Evolutionary conservation across 441 rosid species (phyloP).

Genomic region (Eruca vesicaria): DNA sequence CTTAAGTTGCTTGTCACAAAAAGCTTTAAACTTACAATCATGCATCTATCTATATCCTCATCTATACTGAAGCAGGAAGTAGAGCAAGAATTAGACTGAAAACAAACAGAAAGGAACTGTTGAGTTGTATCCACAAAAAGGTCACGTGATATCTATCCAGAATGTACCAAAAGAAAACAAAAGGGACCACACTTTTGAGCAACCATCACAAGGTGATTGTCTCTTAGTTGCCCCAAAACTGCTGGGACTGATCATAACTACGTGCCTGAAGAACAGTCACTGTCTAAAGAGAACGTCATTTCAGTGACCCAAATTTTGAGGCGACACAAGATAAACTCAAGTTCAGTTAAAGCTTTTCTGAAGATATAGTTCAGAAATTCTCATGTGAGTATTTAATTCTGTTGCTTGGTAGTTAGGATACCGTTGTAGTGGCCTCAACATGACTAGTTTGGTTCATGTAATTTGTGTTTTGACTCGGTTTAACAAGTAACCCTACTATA

Average conservation of each 20-base stretch:
- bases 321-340: slow-evolving; percentile 29
- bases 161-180: neutral
- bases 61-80: neutral
- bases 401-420: slow-evolving; percentile 32
- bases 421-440: slow-evolving; percentile 23
- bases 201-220: slow-evolving; percentile 27
- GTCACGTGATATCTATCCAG: neutral
- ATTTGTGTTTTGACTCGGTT: neutral
- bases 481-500: neutral
- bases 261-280: slow-evolving; percentile 12
- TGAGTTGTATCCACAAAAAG: neutral
- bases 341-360: slow-evolving; percentile 7
- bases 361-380: slow-evolving; percentile 6
- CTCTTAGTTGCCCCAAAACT: slow-evolving; percentile 23
- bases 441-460: slow-evolving; percentile 20
- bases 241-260: slow-evolving; percentile 22
- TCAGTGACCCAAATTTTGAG: slow-evolving; percentile 17
- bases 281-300: slow-evolving; percentile 27
- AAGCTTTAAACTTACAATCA: neutral
- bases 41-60: neutral
- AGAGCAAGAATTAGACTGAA: neutral
- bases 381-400: slow-evolving; percentile 35
- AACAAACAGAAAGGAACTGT: neutral
- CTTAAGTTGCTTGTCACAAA: neutral
- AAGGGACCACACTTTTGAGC: slow-evolving; percentile 24